phyloP scores from a whole-genome alignment of 2,329 filamentous ascomycete genomes.

The Penicillium verrucosum region DNA sequence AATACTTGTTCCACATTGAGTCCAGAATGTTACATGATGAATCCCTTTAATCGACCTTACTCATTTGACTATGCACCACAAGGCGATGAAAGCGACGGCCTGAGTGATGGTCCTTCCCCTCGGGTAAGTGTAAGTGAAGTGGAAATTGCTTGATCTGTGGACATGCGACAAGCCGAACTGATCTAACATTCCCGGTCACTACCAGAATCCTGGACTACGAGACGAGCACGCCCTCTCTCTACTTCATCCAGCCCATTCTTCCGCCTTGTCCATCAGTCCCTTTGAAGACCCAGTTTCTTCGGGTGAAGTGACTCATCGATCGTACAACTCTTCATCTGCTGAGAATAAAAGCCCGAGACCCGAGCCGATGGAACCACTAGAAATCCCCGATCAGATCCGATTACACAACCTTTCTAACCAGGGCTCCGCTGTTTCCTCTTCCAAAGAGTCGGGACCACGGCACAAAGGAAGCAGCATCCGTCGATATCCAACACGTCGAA shows the following conservation, averaged over 20 bases:
- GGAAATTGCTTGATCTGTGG: constrained; percentile 1
- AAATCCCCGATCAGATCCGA: constrained; percentile 4
- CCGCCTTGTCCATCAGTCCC: background rate
- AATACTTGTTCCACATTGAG: background rate
- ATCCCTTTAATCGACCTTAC: background rate
- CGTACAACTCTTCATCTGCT: background rate
- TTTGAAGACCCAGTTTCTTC: background rate
- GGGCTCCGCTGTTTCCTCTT: constrained; percentile 5
- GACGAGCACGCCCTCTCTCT: background rate
- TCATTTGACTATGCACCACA: background rate
- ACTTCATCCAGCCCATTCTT: background rate
- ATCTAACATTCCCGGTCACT: background rate
- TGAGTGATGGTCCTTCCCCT: background rate
- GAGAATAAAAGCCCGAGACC: background rate
- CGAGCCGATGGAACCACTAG: background rate
- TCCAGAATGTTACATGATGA: background rate
- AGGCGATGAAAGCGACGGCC: background rate
- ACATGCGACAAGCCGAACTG: constrained; percentile 7
- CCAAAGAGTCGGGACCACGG: background rate
- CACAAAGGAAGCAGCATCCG: constrained; percentile 6
- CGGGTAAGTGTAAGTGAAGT: constrained; percentile 1
- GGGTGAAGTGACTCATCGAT: background rate
- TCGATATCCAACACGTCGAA: constrained; percentile 15
- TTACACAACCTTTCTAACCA: constrained; percentile 2
- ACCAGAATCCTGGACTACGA: background rate